Evolutionary conservation across 768 basidiomycete species (phyloP), one percentile per base, ranked within the genome.

Genomic region (Agaricus blazei): DNA sequence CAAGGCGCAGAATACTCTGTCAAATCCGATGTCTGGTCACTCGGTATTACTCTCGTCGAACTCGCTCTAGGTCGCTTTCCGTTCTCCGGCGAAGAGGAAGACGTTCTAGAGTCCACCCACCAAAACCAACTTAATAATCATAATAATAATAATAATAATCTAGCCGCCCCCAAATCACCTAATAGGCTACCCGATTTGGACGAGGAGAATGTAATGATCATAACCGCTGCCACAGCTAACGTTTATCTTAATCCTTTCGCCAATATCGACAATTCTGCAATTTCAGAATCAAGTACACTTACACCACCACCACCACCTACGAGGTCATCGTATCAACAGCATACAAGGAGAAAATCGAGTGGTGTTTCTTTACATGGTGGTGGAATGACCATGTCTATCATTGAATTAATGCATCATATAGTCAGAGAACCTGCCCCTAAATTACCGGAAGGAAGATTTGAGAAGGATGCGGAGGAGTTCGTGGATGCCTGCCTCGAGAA

Each of bases 21-120:
- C 69, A 98, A 98, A 71, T 98, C 95, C 5, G 97, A 99, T 65
- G 92, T 98, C 9, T 99, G 97, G 97, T 98, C 96, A 0, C 81
- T 98, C 45, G 97, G 97, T 19, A 93, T 99, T 67, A 88, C 93
- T 5, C 80, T 99, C 38, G 93, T 99, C 69, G 97, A 99, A 73
- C 84, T 99, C 47, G 97, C 94, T 0, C 82, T 94, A n/a, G 97
- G 95, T 6, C 85, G 93, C 27, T 99, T 99, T 79, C 97, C 97
- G 19, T 98, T 99, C 75, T 86, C 90, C 42, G 91, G 92, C 61
- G 88, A 90, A 37, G 69, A 70, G 48, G 67, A 68, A 29, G 59
- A 60, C 26, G n/a, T n/a, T 34, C 11, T 11, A 8, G 34, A 34
- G 7, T 34, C 34, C 34, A 11, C 34, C 7, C 11, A 11, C 34